Evolutionary conservation across 2,329 filamentous ascomycete species (phyloP), one percentile per base, ranked within the genome.

Genomic region (Aspergillus nomiae): DNA sequence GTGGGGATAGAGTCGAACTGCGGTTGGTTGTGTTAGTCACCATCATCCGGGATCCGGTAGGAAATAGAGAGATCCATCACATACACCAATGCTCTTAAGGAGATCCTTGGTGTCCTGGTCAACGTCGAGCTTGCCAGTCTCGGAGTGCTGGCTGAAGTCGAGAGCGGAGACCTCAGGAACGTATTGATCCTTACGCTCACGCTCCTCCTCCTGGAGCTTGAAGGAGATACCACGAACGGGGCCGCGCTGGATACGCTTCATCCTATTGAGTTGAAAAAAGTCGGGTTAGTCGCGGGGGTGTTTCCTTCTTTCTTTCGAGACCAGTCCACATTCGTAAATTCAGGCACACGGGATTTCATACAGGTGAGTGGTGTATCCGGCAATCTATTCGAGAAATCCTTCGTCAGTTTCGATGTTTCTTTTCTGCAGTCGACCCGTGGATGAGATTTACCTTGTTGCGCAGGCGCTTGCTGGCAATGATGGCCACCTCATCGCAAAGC

Each of bases 121-220:
- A 79, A 97, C 91, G 76, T 98, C 94, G 77, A 99, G 88, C 83
- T 94, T 90, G 78, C 95, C 95, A 80, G 85, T 90, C 86, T 98
- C 95, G 81, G 88, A 66, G 57, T 58, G 89, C 88, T 97, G 92
- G 79, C 90, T 89, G 87, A 97, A 96, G 88, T 99, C 95, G 81
- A 99, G 91, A 80, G 95, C 95, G 66, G 96, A 99, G 76, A 99
- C 88, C 86, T 99, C 95, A 79, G 95, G 95, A 72, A 99, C 95
- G 87, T 97, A 99, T 88, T 99, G 95, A 87, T 99, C 95, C 92
- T 99, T 99, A 83, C 95, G 91, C 87, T 99, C 95, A 89, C 95
- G 92, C 90, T 99, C 95, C 88, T 99, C 95, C 87, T 99, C 95
- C 87, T 99, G 95, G 67, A 99, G 92, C 90, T 99, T 99, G 94